Evolutionary conservation across 129 eudicot species (phyloP).

Genomic region (Tanacetum coccineum): DNA sequence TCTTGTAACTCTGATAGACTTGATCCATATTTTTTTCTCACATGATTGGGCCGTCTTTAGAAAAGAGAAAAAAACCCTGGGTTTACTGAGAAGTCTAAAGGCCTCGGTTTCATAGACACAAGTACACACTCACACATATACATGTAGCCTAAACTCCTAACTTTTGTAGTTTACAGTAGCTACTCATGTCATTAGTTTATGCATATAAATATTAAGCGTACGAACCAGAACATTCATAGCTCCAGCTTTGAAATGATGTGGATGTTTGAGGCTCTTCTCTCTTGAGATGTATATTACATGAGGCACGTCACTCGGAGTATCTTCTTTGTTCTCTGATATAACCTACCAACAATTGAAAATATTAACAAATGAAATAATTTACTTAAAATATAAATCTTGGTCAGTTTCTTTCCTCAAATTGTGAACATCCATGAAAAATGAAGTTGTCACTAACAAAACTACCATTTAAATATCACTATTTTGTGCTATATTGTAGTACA

Average conservation of each 20-base stretch:
- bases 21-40: no score
- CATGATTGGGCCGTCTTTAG: no score
- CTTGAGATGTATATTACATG: slow-evolving; percentile 63
- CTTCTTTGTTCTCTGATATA: slow-evolving; percentile 43
- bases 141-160: background rate
- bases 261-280: slow-evolving; percentile 59
- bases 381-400: no score
- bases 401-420: no score
- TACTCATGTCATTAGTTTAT: background rate
- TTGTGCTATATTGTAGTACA: no score
- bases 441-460: no score
- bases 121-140: background rate
- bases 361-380: background rate
- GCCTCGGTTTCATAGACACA: no score
- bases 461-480: no score
- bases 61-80: no score
- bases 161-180: background rate
- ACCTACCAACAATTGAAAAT: slow-evolving; percentile 29
- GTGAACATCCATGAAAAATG: no score
- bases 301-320: slow-evolving; percentile 33
- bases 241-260: slow-evolving; percentile 74
- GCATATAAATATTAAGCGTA: background rate
- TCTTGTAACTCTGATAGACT: no score
- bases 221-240: slow-evolving; percentile 73
- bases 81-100: no score